phyloP scores from a whole-genome alignment of 148 eudicot species.

The Hydrangea macrophylla region DNA sequence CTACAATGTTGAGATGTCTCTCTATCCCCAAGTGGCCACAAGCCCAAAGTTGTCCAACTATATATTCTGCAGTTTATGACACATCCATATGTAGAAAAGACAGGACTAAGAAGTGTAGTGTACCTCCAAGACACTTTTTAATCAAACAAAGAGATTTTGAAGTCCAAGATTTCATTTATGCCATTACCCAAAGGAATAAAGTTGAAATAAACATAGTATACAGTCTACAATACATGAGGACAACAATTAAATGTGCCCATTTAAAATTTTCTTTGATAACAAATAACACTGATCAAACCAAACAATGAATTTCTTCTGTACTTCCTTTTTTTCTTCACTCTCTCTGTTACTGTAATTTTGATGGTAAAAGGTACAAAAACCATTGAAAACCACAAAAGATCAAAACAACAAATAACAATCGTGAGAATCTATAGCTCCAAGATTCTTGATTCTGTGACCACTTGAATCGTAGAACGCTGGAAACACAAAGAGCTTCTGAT shows the following conservation, averaged over 20 bases:
- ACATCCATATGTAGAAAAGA: no score
- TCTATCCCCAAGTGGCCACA: no score
- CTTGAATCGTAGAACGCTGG: not conserved
- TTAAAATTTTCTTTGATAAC: not conserved
- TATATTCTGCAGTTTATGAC: no score
- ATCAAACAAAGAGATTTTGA: no score
- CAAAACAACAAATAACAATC: conserved; percentile 7
- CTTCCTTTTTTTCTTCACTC: not conserved
- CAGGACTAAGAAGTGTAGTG: no score
- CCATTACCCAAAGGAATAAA: no score
- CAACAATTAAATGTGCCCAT: not conserved
- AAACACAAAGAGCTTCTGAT: conserved; percentile 4
- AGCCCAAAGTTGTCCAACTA: no score
- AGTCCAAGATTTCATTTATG: no score
- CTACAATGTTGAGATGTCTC: no score
- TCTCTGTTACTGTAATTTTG: conserved; percentile 2
- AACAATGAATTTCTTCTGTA: conserved; percentile 2
- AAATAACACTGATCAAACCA: not conserved
- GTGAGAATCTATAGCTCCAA: not conserved
- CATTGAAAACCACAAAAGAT: not conserved
- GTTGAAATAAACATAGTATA: not conserved
- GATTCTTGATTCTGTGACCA: conserved; percentile 8
- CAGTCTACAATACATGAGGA: not conserved
- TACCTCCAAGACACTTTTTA: no score
- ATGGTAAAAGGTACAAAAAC: not conserved